Evolutionary conservation across 352 stramenopile genomes (phyloP), one percentile per base, ranked within the genome.

Genomic region (Aphanomyces stellatus): DNA sequence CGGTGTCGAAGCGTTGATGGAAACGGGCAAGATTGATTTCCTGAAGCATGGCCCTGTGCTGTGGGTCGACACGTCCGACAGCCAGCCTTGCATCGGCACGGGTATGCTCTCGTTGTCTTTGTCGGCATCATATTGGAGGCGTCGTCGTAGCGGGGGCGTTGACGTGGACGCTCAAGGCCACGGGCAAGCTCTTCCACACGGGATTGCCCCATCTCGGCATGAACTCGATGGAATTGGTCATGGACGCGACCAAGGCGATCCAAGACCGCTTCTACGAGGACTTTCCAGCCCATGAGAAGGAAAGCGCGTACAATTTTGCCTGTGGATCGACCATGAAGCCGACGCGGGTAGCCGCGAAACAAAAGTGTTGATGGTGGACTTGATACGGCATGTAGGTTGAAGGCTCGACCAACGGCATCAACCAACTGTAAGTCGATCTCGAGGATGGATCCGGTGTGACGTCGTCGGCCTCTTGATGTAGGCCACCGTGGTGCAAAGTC

Each of bases 51-150:
- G 90, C 3, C 90, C 89, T 0, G 81, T 96, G 31, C 91, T 97
- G 56, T 97, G 91, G 91, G 78, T 98, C 22, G 91, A 98, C 74
- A 92, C 85, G 69, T 91, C 88, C 11, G 91, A 98, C 74, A 93
- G 77, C 35, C 88, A 97, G 72, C 90, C 91, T 17, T 97, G 90
- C 74, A 96, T 97, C 51, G 91, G 91, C 8, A 97, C 91, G 51
- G 72, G 57, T 65, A 55, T n/a, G 57, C n/a, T 2, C 10, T 13
- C 13, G 11, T n/a, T 31, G n/a, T n/a, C n/a, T 1, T 27, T 33
- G 48, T 56, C 11, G 48, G 17, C 15, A 28, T 56, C 24, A 28
- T 13, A 56, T 17, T 56, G 37, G n/a, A 11, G 37, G 37, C 0
- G 37, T 11, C 31, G 24, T 13, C 24, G n/a, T 33, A 33, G 83